These are phyloP conservation scores for Musa troglodytarum DNA, from an alignment of 176 grass and related monocot species.

Conservation along the genomic window DNA sequence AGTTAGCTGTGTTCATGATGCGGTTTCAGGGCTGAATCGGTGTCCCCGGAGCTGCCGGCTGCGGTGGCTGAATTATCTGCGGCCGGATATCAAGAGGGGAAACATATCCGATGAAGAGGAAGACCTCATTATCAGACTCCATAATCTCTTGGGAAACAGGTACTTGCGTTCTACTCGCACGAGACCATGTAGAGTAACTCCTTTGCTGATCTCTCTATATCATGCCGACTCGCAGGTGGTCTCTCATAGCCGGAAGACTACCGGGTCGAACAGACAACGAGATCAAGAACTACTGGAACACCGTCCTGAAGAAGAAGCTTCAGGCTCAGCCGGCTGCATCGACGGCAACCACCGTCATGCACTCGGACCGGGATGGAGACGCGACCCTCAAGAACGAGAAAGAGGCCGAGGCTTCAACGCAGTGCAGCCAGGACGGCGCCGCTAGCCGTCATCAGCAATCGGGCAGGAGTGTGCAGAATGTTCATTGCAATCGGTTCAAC, in stretches of 20 bases:
- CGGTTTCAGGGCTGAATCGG: neutral
- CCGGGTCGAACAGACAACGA: constrained; percentile 2
- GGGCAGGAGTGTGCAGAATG: too few species aligned
- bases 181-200: neutral
- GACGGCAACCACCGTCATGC: neutral
- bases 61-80: constrained; percentile 14
- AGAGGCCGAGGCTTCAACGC: too few species aligned
- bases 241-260: constrained; percentile 4
- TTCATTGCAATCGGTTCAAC: neutral
- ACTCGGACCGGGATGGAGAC: neutral
- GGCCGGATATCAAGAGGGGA: constrained; percentile 15
- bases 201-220: neutral
- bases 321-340: neutral
- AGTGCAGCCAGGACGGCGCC: too few species aligned
- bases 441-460: too few species aligned
- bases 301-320: neutral
- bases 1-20: neutral
- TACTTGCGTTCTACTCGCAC: neutral
- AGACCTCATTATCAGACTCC: constrained; percentile 14
- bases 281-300: constrained; percentile 7
- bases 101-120: constrained; percentile 13
- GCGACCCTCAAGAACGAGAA: too few species aligned
- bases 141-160: constrained; percentile 16
- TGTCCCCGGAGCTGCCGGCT: neutral
- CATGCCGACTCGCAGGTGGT: neutral